Percentiles rank a stretch among this genome's conserved stretches.
Evolutionary conservation across 1,284 basidiomycete genomes (phyloP).

Genomic region (Omphalotus olearius): DNA sequence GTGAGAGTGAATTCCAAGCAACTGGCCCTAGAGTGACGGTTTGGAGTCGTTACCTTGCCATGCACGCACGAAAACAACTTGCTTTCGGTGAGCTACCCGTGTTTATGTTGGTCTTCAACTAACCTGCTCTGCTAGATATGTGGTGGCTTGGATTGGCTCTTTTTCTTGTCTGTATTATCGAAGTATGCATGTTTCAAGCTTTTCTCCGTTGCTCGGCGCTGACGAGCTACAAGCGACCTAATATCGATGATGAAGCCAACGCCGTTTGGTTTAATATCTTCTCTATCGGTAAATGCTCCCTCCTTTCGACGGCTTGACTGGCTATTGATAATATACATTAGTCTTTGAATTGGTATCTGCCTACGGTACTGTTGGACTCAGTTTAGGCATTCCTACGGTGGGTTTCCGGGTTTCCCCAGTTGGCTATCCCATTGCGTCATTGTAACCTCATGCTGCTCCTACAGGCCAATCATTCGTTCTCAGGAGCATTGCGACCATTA

Average conservation of each 20-base stretch:
- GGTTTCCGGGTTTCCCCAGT: conserved; percentile 26
- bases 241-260: conserved; percentile 49
- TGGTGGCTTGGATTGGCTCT: conserved; percentile 84
- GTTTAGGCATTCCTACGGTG: conserved; percentile 64
- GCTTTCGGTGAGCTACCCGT: conserved; percentile 63
- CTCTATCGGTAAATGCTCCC: conserved; percentile 49
- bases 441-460: conserved; percentile 9
- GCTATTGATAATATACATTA: conserved; percentile 24
- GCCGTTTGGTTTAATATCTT: conserved; percentile 79
- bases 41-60: conserved; percentile 74
- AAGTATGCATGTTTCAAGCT: conserved; percentile 42
- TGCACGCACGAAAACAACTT: conserved; percentile 83
- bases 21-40: conserved; percentile 50
- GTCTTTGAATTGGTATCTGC: conserved; percentile 89
- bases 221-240: conserved; percentile 40
- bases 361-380: conserved; percentile 89
- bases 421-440: not conserved
- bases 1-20: conserved; percentile 44
- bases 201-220: conserved; percentile 2
- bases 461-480: conserved; percentile 75
- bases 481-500: conserved; percentile 72
- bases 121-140: conserved; percentile 56
- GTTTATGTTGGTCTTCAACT: not conserved
- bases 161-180: conserved; percentile 84
- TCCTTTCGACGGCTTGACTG: not conserved